phyloP scores from a whole-genome alignment of 2,329 filamentous ascomycete species.

The Periconia sp. region DNA sequence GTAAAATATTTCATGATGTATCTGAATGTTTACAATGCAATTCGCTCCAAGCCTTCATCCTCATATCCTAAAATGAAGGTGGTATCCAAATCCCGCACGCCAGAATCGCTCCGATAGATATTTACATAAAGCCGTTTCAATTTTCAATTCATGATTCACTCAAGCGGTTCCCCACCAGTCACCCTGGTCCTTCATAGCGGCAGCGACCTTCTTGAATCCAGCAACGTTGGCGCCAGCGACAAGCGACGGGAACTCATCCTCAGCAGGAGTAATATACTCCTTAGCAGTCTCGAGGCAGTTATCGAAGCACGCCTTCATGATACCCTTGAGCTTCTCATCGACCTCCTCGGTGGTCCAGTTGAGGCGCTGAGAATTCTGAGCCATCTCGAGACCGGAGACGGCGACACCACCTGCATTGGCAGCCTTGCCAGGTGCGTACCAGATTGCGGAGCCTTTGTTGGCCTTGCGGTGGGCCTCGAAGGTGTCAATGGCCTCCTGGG shows the following conservation, averaged over 20 bases:
- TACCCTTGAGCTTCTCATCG: slow-evolving; percentile 85
- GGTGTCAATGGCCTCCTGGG: slow-evolving; percentile 89
- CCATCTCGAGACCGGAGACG: slow-evolving; percentile 98
- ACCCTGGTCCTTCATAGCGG: slow-evolving; percentile 94
- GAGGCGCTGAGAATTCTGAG: slow-evolving; percentile 90
- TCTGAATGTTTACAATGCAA: too few relatives aligned
- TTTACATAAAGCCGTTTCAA: too few relatives aligned
- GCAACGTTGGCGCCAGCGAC: slow-evolving; percentile 97
- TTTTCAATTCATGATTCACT: too few relatives aligned
- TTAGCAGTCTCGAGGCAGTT: slow-evolving; percentile 88
- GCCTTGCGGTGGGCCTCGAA: slow-evolving; percentile 80
- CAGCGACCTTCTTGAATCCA: slow-evolving; percentile 94
- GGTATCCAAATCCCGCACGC: too few relatives aligned
- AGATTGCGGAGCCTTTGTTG: slow-evolving; percentile 76
- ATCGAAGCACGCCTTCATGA: slow-evolving; percentile 94
- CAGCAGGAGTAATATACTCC: slow-evolving; percentile 79
- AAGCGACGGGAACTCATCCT: slow-evolving; percentile 86
- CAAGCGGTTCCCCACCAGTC: too few relatives aligned
- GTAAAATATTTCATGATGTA: too few relatives aligned
- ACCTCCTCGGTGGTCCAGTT: slow-evolving; percentile 90
- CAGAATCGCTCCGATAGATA: too few relatives aligned
- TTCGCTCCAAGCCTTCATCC: too few relatives aligned
- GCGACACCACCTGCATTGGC: slow-evolving; percentile 98
- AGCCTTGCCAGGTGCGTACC: slow-evolving; percentile 96
- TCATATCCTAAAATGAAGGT: too few relatives aligned